Base-by-base conservation (phyloP, 2,329 filamentous ascomycete genomes). In the Acrocalymma vagum region DNA sequence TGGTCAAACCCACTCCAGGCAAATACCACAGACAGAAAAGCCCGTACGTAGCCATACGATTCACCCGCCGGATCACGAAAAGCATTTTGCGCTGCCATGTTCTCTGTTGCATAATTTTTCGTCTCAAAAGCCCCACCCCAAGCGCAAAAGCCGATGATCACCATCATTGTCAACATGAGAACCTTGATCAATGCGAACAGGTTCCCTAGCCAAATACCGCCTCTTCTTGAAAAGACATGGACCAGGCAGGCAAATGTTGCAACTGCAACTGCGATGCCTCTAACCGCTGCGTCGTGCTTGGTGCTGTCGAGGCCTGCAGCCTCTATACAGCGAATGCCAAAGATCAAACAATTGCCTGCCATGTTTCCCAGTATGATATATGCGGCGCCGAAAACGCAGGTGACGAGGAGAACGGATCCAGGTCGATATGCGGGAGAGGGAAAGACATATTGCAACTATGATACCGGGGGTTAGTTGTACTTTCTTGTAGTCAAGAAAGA, bases 131-230 rank as follows among this genome's bases (percentile, higher is more conserved):
- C 28, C n/a, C 46, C 42, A 3, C 21, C 27, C 20, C 34, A 38
- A 8, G 45, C 45, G 10, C 37, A 41, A 30, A 72, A 63, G 8
- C 70, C 73, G 14, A 70, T 57, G 7, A 73, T 65, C 29, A 74
- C 62, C 29, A 81, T 76, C 7, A 73, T 59, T 2, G 79, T 34
- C 2, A 82, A 67, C 2, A 80, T 71, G 32, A 65, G 50, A 4
- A 79, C 58, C 48, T 82, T 82, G 45, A 78, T 49, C 3, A 73
- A 58, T 3, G 78, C 78, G 20, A 82, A 65, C n/a, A 70, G 18
- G 45, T 81, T 81, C 54, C 78, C 79, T 17, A 81, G 51, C 17
- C 67, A 54, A 29, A 81, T n/a, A n/a, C n/a, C n/a, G n/a, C n/a
- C n/a, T n/a, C n/a, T n/a, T n/a, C n/a, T n/a, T n/a, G n/a, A n/a